Evolutionary conservation across 2,329 filamentous ascomycete species (phyloP), one percentile per base, ranked within the genome.

Genomic region (Calonectria crousiana): DNA sequence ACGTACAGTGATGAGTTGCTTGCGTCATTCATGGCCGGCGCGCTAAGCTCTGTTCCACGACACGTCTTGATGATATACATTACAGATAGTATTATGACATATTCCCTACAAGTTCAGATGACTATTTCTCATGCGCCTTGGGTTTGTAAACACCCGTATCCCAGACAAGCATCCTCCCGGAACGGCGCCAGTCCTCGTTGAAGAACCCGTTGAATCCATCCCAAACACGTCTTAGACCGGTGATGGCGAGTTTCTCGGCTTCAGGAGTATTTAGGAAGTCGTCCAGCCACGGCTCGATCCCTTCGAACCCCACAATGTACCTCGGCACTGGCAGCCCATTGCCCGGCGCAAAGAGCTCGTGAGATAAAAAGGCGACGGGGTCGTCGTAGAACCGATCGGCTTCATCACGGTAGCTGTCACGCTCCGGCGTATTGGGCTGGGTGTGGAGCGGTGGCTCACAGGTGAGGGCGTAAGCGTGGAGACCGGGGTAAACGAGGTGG

Each of bases 381-480:
- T 93, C 91, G 74, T 94, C 90, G 85, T 98, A 98, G 87, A 99
- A 99, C 56, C 93, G 89, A 83, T 98, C 96, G 10, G 95, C 96
- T 87, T 99, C 96, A 83, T 98, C 96, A 20, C 93, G 87, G 84
- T 99, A 99, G 2, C 82, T 81, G 1, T 86, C 87, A 52, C 96
- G 92, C 82, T 94, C 90, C 8, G 85, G 83, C 0, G 90, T 88
- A 32, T 89, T 87, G 0, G 95, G 88, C 2, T 83, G 83, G 0
- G 91, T 91, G 79, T 93, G 86, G 16, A 99, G 86, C 0, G 97
- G 97, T 2, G 97, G 97, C 79, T 98, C 96, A 84, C 97, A 99
- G 8, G 94, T 94, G 20, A 98, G 87, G 0, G 96, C 96, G 88
- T 96, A 96, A 5, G 95, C 95, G 72, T 91, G 86, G 68, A 98